Evolutionary conservation across 2,329 filamentous ascomycete species (phyloP).

Genomic region (Helotiales sp.): DNA sequence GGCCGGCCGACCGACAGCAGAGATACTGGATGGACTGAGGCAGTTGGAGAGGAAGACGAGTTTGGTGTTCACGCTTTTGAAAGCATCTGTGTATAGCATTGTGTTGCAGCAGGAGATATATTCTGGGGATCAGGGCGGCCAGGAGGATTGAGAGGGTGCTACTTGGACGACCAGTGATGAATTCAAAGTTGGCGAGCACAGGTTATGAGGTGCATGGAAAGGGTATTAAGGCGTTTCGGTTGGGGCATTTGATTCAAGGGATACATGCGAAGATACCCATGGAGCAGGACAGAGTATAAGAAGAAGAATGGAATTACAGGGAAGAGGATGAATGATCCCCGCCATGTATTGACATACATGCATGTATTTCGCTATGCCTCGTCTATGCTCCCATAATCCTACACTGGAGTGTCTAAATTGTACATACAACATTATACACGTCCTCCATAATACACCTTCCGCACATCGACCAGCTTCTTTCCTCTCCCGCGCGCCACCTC

Average conservation of each 20-base stretch:
- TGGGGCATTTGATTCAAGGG: slow-evolving; percentile 8
- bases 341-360: slow-evolving; percentile 33
- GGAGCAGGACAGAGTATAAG: slow-evolving; percentile 1
- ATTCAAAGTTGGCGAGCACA: background rate
- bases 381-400: slow-evolving; percentile 48
- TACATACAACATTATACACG: slow-evolving; percentile 37
- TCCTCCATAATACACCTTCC: slow-evolving; percentile 96
- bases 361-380: slow-evolving; percentile 7
- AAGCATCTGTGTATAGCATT: slow-evolving; percentile 98
- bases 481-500: slow-evolving; percentile 87
- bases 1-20: slow-evolving; percentile 73
- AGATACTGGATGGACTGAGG: slow-evolving; percentile 83
- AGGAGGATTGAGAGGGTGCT: slow-evolving; percentile 37
- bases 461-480: slow-evolving; percentile 93
- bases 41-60: slow-evolving; percentile 93
- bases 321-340: slow-evolving; percentile 10
- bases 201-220: background rate
- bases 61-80: slow-evolving; percentile 91
- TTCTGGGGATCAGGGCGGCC: slow-evolving; percentile 59
- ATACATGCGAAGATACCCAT: slow-evolving; percentile 30
- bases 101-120: slow-evolving; percentile 96
- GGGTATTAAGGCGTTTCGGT: slow-evolving; percentile 32
- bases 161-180: background rate
- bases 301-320: slow-evolving; percentile 20
- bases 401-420: slow-evolving; percentile 50